These are phyloP conservation scores for Suhomyces bribrorum DNA, from an alignment of 1,139 yeast species.

Conservation along the genomic window DNA sequence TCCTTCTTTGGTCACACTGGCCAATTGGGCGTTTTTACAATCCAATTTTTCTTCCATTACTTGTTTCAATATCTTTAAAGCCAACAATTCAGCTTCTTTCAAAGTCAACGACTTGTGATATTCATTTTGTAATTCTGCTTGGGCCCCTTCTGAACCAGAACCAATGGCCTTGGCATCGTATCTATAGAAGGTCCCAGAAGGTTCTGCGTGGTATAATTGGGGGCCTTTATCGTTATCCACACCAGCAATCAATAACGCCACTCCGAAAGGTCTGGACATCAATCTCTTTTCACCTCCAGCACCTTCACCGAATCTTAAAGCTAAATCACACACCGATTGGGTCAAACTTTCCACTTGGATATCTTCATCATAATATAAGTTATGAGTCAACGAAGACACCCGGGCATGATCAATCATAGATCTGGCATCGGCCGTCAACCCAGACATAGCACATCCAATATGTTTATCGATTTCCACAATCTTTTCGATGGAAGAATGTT, in stretches of 20 bases:
- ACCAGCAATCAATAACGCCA: conserved; percentile 94
- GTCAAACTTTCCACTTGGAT: conserved; percentile 92
- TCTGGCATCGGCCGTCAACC: conserved; percentile 97
- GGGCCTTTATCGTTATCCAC: conserved; percentile 91
- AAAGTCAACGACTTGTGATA: conserved; percentile 93
- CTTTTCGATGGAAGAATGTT: conserved; percentile 91
- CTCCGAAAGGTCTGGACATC: conserved; percentile 99
- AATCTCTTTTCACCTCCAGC: conserved; percentile 95
- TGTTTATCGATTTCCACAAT: conserved; percentile 93
- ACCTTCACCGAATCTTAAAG: conserved; percentile 96
- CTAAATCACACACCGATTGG: conserved; percentile 95
- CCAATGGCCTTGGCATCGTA: conserved; percentile 99
- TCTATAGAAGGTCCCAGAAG: conserved; percentile 95
- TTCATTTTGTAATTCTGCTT: conserved; percentile 94
- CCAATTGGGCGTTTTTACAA: conserved; percentile 92
- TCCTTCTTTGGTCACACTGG: conserved; percentile 81
- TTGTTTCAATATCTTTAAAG: conserved; percentile 88
- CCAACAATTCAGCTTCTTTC: conserved; percentile 88
- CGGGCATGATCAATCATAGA: conserved; percentile 99
- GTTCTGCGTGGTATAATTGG: conserved; percentile 97
- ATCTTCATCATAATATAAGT: conserved; percentile 87
- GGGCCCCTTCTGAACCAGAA: conserved; percentile 98
- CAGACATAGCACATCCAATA: conserved; percentile 98
- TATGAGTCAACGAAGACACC: conserved; percentile 85
- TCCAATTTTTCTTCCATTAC: conserved; percentile 99